Evolutionary conservation across 352 stramenopile species (phyloP).

Genomic region (Phytophthora foliorum): DNA sequence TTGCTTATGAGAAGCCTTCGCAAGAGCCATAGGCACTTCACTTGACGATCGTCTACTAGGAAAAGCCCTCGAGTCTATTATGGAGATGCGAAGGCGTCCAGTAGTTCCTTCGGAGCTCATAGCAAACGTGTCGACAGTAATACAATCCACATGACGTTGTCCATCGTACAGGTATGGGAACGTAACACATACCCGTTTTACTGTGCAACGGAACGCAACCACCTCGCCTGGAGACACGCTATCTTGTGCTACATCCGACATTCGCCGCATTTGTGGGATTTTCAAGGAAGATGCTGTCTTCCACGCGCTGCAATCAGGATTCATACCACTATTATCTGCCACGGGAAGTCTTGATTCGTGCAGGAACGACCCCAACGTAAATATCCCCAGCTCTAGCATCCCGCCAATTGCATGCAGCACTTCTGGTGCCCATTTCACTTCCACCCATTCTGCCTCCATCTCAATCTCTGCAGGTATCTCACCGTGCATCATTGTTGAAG

Average conservation of each 20-base stretch:
- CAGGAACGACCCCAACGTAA: slow-evolving; percentile 46
- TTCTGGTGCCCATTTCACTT: slow-evolving; percentile 74
- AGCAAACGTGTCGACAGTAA: slow-evolving; percentile 68
- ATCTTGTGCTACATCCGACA: slow-evolving; percentile 53
- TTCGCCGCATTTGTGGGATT: slow-evolving; percentile 51
- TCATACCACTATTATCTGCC: not conserved
- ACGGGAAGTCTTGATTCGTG: slow-evolving; percentile 25
- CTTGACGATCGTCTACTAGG: slow-evolving; percentile 19
- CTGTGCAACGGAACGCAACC: slow-evolving; percentile 68
- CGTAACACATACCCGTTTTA: slow-evolving; percentile 64
- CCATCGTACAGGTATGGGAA: slow-evolving; percentile 52
- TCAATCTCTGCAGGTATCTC: slow-evolving; percentile 61
- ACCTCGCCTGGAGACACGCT: slow-evolving; percentile 44
- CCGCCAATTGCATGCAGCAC: slow-evolving; percentile 73
- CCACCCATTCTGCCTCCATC: slow-evolving; percentile 82
- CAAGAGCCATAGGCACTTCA: slow-evolving; percentile 4
- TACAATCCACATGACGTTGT: slow-evolving; percentile 52
- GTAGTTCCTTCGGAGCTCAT: slow-evolving; percentile 72
- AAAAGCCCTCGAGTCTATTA: slow-evolving; percentile 50
- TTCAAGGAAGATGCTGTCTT: slow-evolving; percentile 16
- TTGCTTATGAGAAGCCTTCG: slow-evolving; percentile 14
- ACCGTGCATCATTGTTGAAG: slow-evolving; percentile 49
- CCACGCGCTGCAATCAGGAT: slow-evolving; percentile 1
- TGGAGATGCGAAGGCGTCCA: slow-evolving; percentile 61
- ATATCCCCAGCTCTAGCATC: slow-evolving; percentile 64